Percentiles rank a stretch among this genome's conserved stretches.
Conservation (phyloP, 768 basidiomycete genomes). For the Tulasnella sp. region DNA sequence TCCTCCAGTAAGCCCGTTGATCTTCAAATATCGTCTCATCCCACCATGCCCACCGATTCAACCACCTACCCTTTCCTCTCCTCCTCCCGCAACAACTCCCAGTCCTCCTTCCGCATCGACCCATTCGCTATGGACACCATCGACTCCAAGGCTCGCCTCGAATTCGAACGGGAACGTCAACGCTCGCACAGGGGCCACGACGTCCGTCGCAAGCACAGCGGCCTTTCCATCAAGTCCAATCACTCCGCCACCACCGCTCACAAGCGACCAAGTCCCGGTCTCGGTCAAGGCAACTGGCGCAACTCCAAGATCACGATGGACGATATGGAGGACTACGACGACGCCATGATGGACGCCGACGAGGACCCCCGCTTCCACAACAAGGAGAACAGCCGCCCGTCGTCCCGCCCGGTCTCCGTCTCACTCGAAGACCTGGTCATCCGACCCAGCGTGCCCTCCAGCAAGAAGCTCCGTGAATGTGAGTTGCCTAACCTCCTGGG, state of each 20-base stretch:
- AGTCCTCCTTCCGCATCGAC: not conserved
- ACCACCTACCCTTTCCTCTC: not conserved
- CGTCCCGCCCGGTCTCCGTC: not conserved
- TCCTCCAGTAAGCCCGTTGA: not conserved
- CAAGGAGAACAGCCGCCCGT: slow-evolving; percentile 7
- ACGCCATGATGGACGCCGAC: not conserved
- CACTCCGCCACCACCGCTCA: not conserved
- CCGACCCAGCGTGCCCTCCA: not conserved
- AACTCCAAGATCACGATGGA: not conserved
- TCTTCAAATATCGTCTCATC: not conserved
- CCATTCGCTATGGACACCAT: not conserved
- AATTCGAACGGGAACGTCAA: slow-evolving; percentile 11
- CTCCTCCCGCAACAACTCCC: slow-evolving; percentile 2
- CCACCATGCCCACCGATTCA: not conserved
- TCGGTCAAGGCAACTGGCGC: not conserved
- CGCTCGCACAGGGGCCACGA: slow-evolving; percentile 7
- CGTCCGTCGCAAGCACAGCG: not conserved
- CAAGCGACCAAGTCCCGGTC: not conserved
- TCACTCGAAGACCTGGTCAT: slow-evolving; percentile 8
- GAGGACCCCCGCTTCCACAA: not conserved
- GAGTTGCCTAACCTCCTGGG: not conserved
- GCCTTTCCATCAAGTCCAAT: not conserved
- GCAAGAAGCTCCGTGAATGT: slow-evolving; percentile 4
- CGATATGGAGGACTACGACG: not conserved
- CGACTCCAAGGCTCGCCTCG: slow-evolving; percentile 4